Percentiles rank a stretch among this genome's conserved stretches.
phyloP scores from a whole-genome alignment of 805 yeast species.

The Komagataella populi region DNA sequence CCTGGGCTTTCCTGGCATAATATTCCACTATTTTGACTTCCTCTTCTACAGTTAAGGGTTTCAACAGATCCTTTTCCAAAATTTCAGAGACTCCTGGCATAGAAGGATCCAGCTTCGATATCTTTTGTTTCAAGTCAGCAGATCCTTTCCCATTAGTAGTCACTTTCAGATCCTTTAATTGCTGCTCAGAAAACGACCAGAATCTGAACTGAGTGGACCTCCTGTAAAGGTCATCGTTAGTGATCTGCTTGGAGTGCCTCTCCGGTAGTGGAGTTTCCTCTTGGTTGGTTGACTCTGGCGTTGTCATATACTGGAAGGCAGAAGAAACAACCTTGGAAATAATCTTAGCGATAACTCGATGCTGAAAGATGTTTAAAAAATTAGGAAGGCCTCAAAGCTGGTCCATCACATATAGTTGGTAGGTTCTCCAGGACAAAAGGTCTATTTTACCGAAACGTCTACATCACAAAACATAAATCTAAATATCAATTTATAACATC shows the following conservation, averaged over 20 bases:
- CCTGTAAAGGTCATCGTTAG: conserved; percentile 81
- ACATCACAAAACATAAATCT: not conserved
- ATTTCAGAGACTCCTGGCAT: conserved; percentile 9
- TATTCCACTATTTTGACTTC: conserved; percentile 55
- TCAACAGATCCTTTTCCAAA: conserved; percentile 12
- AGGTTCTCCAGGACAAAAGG: not conserved
- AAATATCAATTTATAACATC: not conserved
- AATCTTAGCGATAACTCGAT: not conserved
- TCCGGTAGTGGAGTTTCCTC: not conserved
- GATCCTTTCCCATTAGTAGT: conserved; percentile 45
- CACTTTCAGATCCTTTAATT: conserved; percentile 33
- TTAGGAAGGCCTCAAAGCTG: too few relatives aligned
- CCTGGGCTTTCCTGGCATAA: conserved; percentile 60
- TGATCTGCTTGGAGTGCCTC: conserved; percentile 20
- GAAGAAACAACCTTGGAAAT: not conserved
- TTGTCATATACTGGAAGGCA: not conserved
- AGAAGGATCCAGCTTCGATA: conserved; percentile 6
- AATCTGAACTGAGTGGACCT: conserved; percentile 70
- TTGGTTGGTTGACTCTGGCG: not conserved
- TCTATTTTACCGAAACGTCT: not conserved
- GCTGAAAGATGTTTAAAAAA: not conserved
- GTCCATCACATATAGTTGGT: not conserved
- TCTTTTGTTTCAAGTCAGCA: conserved; percentile 16
- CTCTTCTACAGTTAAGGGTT: conserved; percentile 50
- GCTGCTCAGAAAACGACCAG: conserved; percentile 71